Evolutionary conservation across 1,284 basidiomycete genomes (phyloP).

Genomic region (Mycocalia duriaeana): DNA sequence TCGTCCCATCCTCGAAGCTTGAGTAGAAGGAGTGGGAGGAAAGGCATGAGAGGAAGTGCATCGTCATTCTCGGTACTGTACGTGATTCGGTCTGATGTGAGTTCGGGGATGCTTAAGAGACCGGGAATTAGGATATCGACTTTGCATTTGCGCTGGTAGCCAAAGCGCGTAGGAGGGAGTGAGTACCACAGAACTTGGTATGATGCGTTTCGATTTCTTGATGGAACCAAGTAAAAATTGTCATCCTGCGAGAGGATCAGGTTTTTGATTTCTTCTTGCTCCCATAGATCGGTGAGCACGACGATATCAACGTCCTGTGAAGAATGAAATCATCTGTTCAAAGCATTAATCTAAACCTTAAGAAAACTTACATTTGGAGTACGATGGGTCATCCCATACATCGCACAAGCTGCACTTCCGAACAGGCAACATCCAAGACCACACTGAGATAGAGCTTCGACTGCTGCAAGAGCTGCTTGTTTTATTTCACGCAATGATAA

Average conservation of each 20-base stretch:
- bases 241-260: slow-evolving; percentile 27
- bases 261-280: slow-evolving; percentile 38
- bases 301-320: slow-evolving; percentile 48
- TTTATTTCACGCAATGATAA: slow-evolving; percentile 19
- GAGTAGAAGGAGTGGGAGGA: slow-evolving; percentile 39
- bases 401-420: slow-evolving; percentile 32
- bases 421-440: slow-evolving; percentile 30
- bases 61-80: slow-evolving; percentile 17
- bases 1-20: slow-evolving; percentile 50
- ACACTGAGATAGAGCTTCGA: slow-evolving; percentile 17
- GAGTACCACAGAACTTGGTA: slow-evolving; percentile 44
- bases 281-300: slow-evolving; percentile 28
- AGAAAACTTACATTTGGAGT: slow-evolving; percentile 30
- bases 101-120: slow-evolving; percentile 36
- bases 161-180: slow-evolving; percentile 16
- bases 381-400: slow-evolving; percentile 31
- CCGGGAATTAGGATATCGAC: slow-evolving; percentile 49
- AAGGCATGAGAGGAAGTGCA: slow-evolving; percentile 41
- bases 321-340: slow-evolving; percentile 7
- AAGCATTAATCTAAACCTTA: not conserved
- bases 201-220: slow-evolving; percentile 33
- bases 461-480: slow-evolving; percentile 16
- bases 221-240: slow-evolving; percentile 36
- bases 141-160: slow-evolving; percentile 32
- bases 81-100: slow-evolving; percentile 27